Evolutionary conservation across 257 asterid genomes (phyloP).

Genomic region (Gentiana straminea): DNA sequence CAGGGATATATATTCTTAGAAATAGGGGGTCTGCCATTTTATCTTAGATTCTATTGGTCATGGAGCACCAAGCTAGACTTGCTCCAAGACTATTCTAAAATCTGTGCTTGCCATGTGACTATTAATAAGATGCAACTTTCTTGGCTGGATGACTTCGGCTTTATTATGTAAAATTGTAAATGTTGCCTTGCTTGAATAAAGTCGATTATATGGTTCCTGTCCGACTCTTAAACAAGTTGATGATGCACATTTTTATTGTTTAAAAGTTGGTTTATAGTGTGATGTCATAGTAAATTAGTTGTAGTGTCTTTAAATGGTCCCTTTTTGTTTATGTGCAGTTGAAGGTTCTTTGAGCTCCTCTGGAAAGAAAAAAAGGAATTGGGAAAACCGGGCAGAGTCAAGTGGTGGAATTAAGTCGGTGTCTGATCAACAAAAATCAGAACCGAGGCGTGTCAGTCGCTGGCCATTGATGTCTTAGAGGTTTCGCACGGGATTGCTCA

Average conservation of each 20-base stretch:
- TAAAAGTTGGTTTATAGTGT: too few relatives aligned
- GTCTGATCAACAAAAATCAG: conserved; percentile 22
- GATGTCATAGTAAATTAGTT: too few relatives aligned
- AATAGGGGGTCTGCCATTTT: too few relatives aligned
- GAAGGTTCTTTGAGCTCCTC: conserved; percentile 65
- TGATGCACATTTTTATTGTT: too few relatives aligned
- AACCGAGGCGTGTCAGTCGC: conserved; percentile 18
- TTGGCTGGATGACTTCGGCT: neutral
- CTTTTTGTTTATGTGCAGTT: conserved; percentile 14
- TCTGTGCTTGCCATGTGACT: too few relatives aligned
- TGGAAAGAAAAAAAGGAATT: conserved; percentile 34
- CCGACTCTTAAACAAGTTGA: too few relatives aligned
- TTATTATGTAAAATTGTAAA: neutral
- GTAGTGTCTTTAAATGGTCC: neutral
- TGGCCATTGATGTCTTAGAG: conserved; percentile 13
- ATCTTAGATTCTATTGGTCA: too few relatives aligned
- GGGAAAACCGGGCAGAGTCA: conserved; percentile 20
- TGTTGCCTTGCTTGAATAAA: too few relatives aligned
- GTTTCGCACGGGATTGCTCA: neutral
- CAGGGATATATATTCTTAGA: too few relatives aligned
- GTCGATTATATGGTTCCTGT: too few relatives aligned
- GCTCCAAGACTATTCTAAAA: too few relatives aligned
- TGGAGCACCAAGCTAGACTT: too few relatives aligned
- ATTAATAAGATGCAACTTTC: neutral
- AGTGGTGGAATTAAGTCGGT: conserved; percentile 19